A percentile compares a stretch with the other conserved stretches of the same genome.
Evolutionary conservation across 345 rosid species (phyloP).

Genomic region (Populus tremula): DNA sequence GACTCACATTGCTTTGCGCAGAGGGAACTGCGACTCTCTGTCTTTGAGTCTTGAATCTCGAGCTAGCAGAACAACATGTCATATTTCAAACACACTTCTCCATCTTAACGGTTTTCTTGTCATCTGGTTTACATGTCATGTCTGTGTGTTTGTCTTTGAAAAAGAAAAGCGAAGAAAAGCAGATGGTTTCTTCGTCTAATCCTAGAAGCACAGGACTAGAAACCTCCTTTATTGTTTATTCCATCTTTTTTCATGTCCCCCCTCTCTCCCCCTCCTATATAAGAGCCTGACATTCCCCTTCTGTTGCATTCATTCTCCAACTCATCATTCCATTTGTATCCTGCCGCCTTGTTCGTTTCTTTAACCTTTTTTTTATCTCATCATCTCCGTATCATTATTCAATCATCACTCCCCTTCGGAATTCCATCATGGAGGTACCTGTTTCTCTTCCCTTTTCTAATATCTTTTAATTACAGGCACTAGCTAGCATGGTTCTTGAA

Average conservation of each 20-base stretch:
- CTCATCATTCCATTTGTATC: conserved; percentile 22
- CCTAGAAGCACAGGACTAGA: conserved; percentile 15
- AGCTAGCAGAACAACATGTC: neutral
- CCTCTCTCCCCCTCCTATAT: conserved; percentile 7
- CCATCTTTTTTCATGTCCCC: conserved; percentile 19
- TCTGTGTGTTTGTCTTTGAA: conserved; percentile 10
- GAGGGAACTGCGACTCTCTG: conserved; percentile 18
- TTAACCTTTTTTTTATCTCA: conserved; percentile 8
- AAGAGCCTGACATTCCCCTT: conserved; percentile 24
- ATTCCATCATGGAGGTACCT: conserved; percentile 35
- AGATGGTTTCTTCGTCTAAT: conserved; percentile 7
- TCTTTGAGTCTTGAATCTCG: conserved; percentile 21
- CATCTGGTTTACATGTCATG: conserved; percentile 7
- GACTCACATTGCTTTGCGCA: conserved; percentile 30
- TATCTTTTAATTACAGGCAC: neutral
- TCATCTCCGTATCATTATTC: neutral
- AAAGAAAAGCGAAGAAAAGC: conserved; percentile 16
- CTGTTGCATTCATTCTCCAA: conserved; percentile 17
- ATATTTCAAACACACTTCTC: neutral
- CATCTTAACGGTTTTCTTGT: conserved; percentile 25
- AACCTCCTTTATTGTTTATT: conserved; percentile 30
- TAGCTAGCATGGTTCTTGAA: too few relatives aligned
- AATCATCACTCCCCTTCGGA: neutral
- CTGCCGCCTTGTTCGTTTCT: neutral
- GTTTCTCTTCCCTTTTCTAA: neutral